Percentiles rank a stretch among this genome's conserved stretches.
phyloP scores from a whole-genome alignment of 1,139 yeast species.

The Saccharomyces hybrid region DNA sequence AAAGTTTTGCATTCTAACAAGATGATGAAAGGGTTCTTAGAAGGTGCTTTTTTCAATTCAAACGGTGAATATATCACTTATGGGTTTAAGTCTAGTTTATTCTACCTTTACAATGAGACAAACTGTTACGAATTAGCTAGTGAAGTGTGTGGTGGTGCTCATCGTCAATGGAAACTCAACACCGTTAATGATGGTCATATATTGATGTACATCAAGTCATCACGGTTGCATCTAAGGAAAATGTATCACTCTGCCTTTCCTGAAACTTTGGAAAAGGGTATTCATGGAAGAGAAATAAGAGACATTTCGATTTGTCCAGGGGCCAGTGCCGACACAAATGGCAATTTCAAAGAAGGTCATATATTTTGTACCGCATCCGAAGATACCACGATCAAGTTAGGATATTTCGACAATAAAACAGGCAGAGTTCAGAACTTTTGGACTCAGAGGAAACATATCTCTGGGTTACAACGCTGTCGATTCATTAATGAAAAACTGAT shows the following conservation, averaged over 20 bases:
- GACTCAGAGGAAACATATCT: slow-evolving; percentile 72
- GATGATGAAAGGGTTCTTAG: slow-evolving; percentile 67
- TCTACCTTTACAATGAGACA: slow-evolving; percentile 79
- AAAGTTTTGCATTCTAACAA: slow-evolving; percentile 50
- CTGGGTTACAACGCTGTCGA: slow-evolving; percentile 73
- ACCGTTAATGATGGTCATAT: slow-evolving; percentile 28
- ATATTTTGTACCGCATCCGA: slow-evolving; percentile 75
- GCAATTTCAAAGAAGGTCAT: slow-evolving; percentile 21
- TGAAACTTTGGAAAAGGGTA: slow-evolving; percentile 44
- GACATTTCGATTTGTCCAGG: slow-evolving; percentile 41
- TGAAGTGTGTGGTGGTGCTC: slow-evolving; percentile 87
- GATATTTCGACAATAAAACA: slow-evolving; percentile 32
- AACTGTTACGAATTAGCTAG: slow-evolving; percentile 60
- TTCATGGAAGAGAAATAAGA: slow-evolving; percentile 87
- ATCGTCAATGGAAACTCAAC: slow-evolving; percentile 62
- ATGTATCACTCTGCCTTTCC: slow-evolving; percentile 25
- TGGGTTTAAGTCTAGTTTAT: slow-evolving; percentile 76
- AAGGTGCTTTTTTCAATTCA: slow-evolving; percentile 49
- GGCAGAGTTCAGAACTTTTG: slow-evolving; percentile 45
- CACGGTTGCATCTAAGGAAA: slow-evolving; percentile 34
- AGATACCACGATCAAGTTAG: slow-evolving; percentile 68
- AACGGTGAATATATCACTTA: slow-evolving; percentile 51
- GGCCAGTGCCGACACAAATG: slow-evolving; percentile 23
- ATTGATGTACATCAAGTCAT: slow-evolving; percentile 48
- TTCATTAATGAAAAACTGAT: slow-evolving; percentile 51